phyloP scores from a whole-genome alignment of 768 basidiomycete species.

The Asterophora parasitica region DNA sequence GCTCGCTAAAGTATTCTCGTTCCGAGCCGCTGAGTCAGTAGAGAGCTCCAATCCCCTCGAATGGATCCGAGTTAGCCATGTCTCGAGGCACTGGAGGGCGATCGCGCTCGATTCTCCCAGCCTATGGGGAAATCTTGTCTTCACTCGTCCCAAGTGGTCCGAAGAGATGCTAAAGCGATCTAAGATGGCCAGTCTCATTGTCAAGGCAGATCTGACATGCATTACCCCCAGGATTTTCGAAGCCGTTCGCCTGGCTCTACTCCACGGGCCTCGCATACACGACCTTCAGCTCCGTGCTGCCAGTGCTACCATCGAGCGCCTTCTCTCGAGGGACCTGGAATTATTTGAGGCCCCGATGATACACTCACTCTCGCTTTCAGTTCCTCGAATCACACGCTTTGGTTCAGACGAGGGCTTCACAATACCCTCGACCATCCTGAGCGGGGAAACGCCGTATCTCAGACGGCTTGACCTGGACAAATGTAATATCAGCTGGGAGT shows the following conservation, averaged over 20 bases:
- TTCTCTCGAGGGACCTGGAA: constrained; percentile 19
- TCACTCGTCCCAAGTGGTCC: constrained; percentile 30
- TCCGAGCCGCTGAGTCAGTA: constrained; percentile 15
- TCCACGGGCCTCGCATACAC: constrained; percentile 29
- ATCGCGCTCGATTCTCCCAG: constrained; percentile 35
- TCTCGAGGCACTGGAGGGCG: constrained; percentile 40
- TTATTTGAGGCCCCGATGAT: constrained; percentile 27
- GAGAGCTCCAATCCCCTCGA: constrained; percentile 12
- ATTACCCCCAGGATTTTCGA: constrained; percentile 23
- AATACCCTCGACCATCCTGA: constrained; percentile 25
- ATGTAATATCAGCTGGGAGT: constrained; percentile 33
- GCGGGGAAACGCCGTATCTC: constrained; percentile 29
- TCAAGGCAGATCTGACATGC: constrained; percentile 23
- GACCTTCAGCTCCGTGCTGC: constrained; percentile 26
- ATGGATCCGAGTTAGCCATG: constrained; percentile 37
- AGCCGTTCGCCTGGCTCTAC: constrained; percentile 25
- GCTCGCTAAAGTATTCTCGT: constrained; percentile 33
- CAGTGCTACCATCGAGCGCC: constrained; percentile 20
- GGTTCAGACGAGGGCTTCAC: constrained; percentile 17
- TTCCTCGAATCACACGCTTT: constrained; percentile 16
- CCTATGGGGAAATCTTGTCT: constrained; percentile 37
- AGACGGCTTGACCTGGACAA: constrained; percentile 30
- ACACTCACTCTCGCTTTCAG: constrained; percentile 23
- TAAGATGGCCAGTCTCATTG: constrained; percentile 31
- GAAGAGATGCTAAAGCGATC: constrained; percentile 42